Base-by-base conservation (phyloP, 2,329 filamentous ascomycete genomes). In the Aspergillus arachidicola region DNA sequence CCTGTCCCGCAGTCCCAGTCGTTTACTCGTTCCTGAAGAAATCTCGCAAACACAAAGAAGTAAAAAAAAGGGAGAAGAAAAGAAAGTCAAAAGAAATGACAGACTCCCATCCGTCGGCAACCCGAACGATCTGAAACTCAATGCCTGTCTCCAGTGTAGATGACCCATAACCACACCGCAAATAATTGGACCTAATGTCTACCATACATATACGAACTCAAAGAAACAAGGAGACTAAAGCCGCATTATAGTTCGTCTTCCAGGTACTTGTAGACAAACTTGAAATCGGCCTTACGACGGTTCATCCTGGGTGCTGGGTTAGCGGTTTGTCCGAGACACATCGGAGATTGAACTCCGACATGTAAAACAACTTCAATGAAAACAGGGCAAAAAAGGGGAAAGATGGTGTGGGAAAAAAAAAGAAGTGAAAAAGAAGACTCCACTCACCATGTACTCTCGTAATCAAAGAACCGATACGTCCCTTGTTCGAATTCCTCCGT, bases 401-500 rank as follows among this genome's bases (percentile, higher is more conserved):
- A 43, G 11, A 28, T 28, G 26, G 26, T 4, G 3, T 41, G 10
- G 30, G 12, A 30, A 32, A 53, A 55, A 26, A 63, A 58, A 14
- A 50, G 58, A 57, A 48, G 32, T 32, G 46, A 60, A 50, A 23
- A 32, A 64, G 62, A 61, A 55, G 53, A 32, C 61, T 36, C 28
- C 62, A 83, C 91, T 80, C 81, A 97, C 95, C 95, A 99, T 75
- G 95, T 99, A 79, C 92, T 96, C 81, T 99, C 95, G 76, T 99
- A 99, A 80, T 99, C 95, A 79, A 99, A 99, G 84, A 99, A 99
- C 57, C 95, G 90, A 83, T 99, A 99, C 28, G 95, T 99, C 66
- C 95, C 95, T 80, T 99, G 95, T 81, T 99, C 95, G 75, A 93
- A 98, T 80, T 99, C 95, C 79, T 99, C 95, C 0, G 95, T 98